phyloP scores from a whole-genome alignment of 163 green algal species.

The Scenedesmus sp. region DNA sequence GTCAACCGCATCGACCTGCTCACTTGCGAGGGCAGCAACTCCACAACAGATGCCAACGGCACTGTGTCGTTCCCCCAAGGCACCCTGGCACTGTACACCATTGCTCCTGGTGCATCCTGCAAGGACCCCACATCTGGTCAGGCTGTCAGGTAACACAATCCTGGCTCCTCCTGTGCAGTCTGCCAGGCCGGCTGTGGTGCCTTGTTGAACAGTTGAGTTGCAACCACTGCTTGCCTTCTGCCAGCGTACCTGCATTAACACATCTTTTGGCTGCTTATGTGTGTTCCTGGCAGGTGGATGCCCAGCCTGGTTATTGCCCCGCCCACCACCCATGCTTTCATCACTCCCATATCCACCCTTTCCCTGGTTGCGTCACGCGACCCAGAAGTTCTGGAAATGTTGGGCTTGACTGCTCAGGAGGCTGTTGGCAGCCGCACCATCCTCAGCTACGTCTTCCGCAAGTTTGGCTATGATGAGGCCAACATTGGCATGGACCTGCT shows the following conservation, averaged over 20 bases:
- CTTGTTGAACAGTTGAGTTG: too few relatives aligned
- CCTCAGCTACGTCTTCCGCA: not conserved
- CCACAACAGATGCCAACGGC: not conserved
- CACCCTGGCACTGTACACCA: not conserved
- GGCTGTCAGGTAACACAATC: not conserved
- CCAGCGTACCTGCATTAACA: too few relatives aligned
- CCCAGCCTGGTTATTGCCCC: not conserved
- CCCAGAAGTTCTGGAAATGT: not conserved
- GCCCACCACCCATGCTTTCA: not conserved
- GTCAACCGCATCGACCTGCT: not conserved
- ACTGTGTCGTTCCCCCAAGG: not conserved
- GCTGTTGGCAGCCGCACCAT: not conserved
- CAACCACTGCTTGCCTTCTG: too few relatives aligned
- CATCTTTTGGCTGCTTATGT: not conserved
- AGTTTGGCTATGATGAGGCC: not conserved
- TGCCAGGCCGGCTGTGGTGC: too few relatives aligned
- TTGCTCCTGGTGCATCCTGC: not conserved
- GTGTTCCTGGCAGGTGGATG: not conserved
- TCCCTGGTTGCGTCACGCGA: not conserved
- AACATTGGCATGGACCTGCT: conserved; percentile 5
- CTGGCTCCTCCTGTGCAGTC: too few relatives aligned
- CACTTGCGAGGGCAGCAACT: not conserved
- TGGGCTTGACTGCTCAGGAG: not conserved
- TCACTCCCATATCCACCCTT: not conserved
- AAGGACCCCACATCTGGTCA: not conserved